Percentiles rank a stretch among this genome's conserved stretches.
Evolutionary conservation across 257 asterid genomes (phyloP).

Genomic region (Cynanchum wilfordii): DNA sequence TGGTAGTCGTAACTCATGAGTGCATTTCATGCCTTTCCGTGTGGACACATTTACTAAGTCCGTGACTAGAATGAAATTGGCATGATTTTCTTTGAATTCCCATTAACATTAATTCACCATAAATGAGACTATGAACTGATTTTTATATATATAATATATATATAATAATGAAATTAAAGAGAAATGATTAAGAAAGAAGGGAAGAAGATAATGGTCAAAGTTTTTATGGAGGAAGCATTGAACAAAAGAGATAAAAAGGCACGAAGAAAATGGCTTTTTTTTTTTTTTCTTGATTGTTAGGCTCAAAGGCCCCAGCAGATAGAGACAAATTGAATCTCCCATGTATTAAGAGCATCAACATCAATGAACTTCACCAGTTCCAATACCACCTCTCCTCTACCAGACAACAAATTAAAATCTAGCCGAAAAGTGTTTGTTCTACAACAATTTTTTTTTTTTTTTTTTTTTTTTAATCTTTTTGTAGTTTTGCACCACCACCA

Average conservation of each 20-base stretch:
- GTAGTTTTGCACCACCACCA: background rate
- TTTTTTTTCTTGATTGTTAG: background rate
- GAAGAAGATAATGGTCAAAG: background rate
- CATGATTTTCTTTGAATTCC: background rate
- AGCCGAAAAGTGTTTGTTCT: background rate
- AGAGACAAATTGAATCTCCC: slow-evolving; percentile 29
- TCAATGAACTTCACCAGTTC: slow-evolving; percentile 16
- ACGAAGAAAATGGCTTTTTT: slow-evolving; percentile 7
- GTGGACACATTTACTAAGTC: background rate
- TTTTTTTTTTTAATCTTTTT: background rate
- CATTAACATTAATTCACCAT: too few relatives aligned
- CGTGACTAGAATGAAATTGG: background rate
- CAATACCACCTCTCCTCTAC: background rate
- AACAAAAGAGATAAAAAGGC: background rate
- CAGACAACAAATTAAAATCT: background rate
- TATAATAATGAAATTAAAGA: too few relatives aligned
- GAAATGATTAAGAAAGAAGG: background rate
- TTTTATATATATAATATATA: too few relatives aligned
- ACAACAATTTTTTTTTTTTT: background rate
- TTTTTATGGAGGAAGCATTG: background rate
- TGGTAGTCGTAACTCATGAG: background rate
- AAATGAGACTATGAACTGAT: too few relatives aligned
- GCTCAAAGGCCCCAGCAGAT: background rate
- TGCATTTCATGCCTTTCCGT: background rate
- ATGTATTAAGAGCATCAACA: slow-evolving; percentile 13